These are phyloP conservation scores for Myxozyma vanderwaltii DNA, from an alignment of 805 yeast species.

Conservation along the genomic window DNA sequence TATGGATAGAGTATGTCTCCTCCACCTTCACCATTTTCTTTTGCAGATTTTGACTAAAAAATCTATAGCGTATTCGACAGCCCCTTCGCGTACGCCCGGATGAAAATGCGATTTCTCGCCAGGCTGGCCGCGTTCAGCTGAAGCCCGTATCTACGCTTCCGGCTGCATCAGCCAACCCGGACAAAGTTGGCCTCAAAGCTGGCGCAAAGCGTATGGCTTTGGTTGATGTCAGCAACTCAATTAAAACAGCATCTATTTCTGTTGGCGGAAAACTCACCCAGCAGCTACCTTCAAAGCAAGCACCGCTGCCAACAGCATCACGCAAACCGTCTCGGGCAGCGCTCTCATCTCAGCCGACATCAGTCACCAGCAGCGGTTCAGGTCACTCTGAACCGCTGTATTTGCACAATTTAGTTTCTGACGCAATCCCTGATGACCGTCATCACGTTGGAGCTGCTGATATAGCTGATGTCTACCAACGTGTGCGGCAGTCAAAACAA, in stretches of 20 bases:
- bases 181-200: constrained; percentile 28
- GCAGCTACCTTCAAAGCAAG: constrained; percentile 14
- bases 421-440: constrained; percentile 2
- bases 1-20: constrained; percentile 26
- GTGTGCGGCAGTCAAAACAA: constrained; percentile 17
- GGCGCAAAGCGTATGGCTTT: constrained; percentile 32
- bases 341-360: neutral
- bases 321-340: constrained; percentile 9
- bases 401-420: neutral
- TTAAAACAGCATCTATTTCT: constrained; percentile 1
- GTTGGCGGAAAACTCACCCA: constrained; percentile 27
- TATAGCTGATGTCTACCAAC: constrained; percentile 22
- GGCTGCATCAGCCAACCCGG: constrained; percentile 3
- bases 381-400: neutral
- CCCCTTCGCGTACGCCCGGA: constrained; percentile 30
- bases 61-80: constrained; percentile 12
- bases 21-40: neutral
- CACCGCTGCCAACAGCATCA: neutral
- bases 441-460: constrained; percentile 27
- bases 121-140: constrained; percentile 8
- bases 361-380: neutral
- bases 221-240: constrained; percentile 32
- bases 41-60: neutral
- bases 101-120: constrained; percentile 25
- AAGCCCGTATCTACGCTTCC: constrained; percentile 14